Evolutionary conservation across 1,139 yeast genomes (phyloP), one percentile per base, ranked within the genome.

Genomic region (Chernovozyma aurita): DNA sequence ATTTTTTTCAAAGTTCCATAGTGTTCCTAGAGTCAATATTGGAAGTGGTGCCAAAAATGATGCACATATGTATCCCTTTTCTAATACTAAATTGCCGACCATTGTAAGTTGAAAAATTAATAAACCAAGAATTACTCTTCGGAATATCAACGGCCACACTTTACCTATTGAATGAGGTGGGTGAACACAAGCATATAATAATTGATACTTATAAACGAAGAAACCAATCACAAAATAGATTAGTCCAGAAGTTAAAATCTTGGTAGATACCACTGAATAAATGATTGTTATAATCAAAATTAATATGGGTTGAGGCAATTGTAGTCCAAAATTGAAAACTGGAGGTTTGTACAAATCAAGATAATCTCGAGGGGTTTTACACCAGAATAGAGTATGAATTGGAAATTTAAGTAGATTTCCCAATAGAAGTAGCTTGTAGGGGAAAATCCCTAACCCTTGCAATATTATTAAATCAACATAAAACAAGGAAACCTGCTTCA

Each of bases 361-460:
- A 39, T 72, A 73, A 39, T 76, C 78, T 42, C 85, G 59, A 2
- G 86, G 84, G 0, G 86, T 80, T 45, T 74, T 74, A 37, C 75
- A 65, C 50, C 65, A 57, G 38, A 69, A 60, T 44, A 65, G 56
- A 26, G 70, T 65, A 50, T 67, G 71, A 69, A 76, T 31, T 76
- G 87, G 57, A 72, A 82, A 50, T 73, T 76, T 55, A 24, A 69
- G 44, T 32, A 70, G 57, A 44, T 84, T 83, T 1, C 95, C 95
- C 72, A 78, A 59, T 28, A 81, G 60, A 32, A 87, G 61, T 27
- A 86, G 60, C 39, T 85, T 76, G 44, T 85, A 78, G 1, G 95
- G 95, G 52, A 83, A 82, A 73, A 87, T 82, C 1, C 92, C 95
- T 28, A 86, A 59, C 0, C 95, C 95, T 56, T 86, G 96, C 29